phyloP scores from a whole-genome alignment of 2,329 filamentous ascomycete species.

The Aspergillus aculeatinus region DNA sequence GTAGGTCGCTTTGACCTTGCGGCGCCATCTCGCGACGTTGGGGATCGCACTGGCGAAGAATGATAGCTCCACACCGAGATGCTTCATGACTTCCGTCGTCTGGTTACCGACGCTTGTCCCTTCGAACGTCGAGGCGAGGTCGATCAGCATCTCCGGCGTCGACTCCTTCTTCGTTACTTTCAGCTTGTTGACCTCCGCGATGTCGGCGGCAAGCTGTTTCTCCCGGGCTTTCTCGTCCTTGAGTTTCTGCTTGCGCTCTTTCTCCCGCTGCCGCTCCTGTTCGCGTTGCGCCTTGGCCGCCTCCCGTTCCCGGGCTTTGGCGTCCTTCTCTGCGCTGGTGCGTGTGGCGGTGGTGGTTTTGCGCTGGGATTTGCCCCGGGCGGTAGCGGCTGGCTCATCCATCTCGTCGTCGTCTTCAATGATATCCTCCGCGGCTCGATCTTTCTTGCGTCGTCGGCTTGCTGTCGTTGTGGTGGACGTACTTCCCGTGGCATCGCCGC shows the following conservation, averaged over 20 bases:
- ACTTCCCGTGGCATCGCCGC: slow-evolving; percentile 9
- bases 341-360: slow-evolving; percentile 37
- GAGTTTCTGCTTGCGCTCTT: slow-evolving; percentile 45
- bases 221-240: slow-evolving; percentile 61
- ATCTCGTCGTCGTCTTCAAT: slow-evolving; percentile 35
- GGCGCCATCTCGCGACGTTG: slow-evolving; percentile 64
- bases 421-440: neutral
- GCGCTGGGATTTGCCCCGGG: slow-evolving; percentile 34
- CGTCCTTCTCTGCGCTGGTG: slow-evolving; percentile 36
- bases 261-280: slow-evolving; percentile 58
- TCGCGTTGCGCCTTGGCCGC: slow-evolving; percentile 49
- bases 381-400: slow-evolving; percentile 38
- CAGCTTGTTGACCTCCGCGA: slow-evolving; percentile 71
- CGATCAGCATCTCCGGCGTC: slow-evolving; percentile 73
- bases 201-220: slow-evolving; percentile 63
- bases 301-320: slow-evolving; percentile 56
- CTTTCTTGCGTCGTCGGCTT: slow-evolving; percentile 1
- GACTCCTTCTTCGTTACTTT: slow-evolving; percentile 72
- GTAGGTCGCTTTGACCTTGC: slow-evolving; percentile 64
- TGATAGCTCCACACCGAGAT: slow-evolving; percentile 41
- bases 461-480: slow-evolving; percentile 7
- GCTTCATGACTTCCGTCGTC: slow-evolving; percentile 44
- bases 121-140: slow-evolving; percentile 61
- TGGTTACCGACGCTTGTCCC: slow-evolving; percentile 46
- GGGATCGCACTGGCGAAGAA: slow-evolving; percentile 44